A percentile compares a stretch with the other conserved stretches of the same genome.
These are phyloP conservation scores for Copromyces sp. DNA, from an alignment of 495 filamentous ascomycete genomes.

Conservation along the genomic window DNA sequence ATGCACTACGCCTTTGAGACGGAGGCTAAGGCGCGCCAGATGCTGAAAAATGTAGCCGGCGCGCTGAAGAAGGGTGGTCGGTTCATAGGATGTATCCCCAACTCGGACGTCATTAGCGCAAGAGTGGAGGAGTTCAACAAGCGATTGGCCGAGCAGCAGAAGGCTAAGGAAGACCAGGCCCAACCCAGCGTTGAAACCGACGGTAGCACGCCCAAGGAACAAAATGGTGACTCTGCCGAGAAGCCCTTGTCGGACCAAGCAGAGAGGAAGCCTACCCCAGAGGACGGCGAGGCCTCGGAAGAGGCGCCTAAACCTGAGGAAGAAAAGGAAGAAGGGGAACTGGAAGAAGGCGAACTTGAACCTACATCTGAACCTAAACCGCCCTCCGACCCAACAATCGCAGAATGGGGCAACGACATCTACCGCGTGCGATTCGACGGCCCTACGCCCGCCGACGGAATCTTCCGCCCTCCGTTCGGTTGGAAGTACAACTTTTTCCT, in stretches of 20 bases:
- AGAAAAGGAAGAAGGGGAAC: slow-evolving; percentile 37
- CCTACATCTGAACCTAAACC: not conserved
- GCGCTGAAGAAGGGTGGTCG: slow-evolving; percentile 85
- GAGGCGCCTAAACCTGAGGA: not conserved
- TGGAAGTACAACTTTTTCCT: slow-evolving; percentile 97
- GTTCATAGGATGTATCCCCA: slow-evolving; percentile 88
- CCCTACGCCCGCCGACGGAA: slow-evolving; percentile 62
- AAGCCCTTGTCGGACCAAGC: not conserved
- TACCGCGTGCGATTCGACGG: slow-evolving; percentile 84
- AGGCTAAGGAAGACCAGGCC: slow-evolving; percentile 23
- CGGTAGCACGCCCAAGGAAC: not conserved
- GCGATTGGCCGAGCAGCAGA: slow-evolving; percentile 41
- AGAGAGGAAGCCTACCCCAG: not conserved
- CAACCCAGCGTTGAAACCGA: slow-evolving; percentile 4
- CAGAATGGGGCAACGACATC: slow-evolving; percentile 86
- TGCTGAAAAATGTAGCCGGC: slow-evolving; percentile 88
- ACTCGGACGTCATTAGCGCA: slow-evolving; percentile 73
- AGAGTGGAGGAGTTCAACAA: slow-evolving; percentile 54
- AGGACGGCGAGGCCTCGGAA: slow-evolving; percentile 1
- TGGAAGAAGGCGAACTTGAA: slow-evolving; percentile 32
- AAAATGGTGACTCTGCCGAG: not conserved
- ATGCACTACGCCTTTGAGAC: slow-evolving; percentile 98
- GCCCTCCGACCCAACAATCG: slow-evolving; percentile 17
- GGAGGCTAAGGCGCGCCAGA: slow-evolving; percentile 75
- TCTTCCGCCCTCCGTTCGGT: slow-evolving; percentile 89